These are phyloP conservation scores for Naegleria fowleri DNA, from an alignment of 208 protist genomes.

Conservation along the genomic window DNA sequence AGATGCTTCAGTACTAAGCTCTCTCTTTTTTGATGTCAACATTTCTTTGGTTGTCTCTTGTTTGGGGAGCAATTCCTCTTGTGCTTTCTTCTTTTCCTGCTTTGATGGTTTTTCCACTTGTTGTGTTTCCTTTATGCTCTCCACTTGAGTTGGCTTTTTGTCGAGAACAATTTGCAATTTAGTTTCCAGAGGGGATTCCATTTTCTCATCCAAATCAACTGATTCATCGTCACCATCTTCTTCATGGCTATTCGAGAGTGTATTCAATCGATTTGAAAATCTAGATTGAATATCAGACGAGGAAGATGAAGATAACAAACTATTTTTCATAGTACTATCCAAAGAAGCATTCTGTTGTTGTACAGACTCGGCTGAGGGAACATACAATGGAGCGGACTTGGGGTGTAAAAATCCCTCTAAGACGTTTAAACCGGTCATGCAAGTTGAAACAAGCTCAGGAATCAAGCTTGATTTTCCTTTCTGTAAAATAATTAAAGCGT, in stretches of 20 bases:
- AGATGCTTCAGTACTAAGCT: background rate
- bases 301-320: background rate
- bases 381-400: background rate
- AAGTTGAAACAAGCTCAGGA: background rate
- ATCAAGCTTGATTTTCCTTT: background rate
- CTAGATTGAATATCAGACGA: background rate
- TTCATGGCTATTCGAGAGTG: background rate
- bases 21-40: background rate
- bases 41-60: background rate
- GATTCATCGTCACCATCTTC: background rate
- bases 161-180: background rate
- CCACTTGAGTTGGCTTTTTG: background rate
- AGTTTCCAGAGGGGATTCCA: background rate
- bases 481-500: background rate
- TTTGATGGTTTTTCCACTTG: background rate
- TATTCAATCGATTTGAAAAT: background rate
- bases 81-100: background rate
- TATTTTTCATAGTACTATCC: background rate
- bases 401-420: conserved; percentile 1
- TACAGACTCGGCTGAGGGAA: background rate
- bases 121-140: background rate
- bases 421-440: background rate
- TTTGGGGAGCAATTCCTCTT: background rate
- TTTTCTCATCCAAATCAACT: background rate
- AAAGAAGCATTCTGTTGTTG: background rate